phyloP scores from a whole-genome alignment of 352 stramenopile genomes.

The Phytopythium cucurbitacearum region DNA sequence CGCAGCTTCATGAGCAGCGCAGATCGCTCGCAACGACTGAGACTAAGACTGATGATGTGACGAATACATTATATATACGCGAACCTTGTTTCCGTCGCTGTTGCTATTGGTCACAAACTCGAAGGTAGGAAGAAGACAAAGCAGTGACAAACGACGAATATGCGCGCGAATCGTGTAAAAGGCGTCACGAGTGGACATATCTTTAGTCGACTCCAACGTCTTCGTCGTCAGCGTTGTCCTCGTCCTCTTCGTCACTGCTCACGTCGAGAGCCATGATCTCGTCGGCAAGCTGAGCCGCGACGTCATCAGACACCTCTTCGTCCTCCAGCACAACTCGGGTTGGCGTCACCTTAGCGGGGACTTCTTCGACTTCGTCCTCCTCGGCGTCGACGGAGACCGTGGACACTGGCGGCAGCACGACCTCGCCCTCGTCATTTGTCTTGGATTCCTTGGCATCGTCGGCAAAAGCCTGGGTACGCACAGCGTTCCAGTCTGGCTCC shows the following conservation, averaged over 20 bases:
- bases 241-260: slow-evolving; percentile 82
- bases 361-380: slow-evolving; percentile 13
- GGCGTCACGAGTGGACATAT: background rate
- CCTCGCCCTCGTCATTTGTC: slow-evolving; percentile 19
- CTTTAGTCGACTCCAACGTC: slow-evolving; percentile 47
- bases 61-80: too few species aligned
- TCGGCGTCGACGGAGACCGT: slow-evolving; percentile 9
- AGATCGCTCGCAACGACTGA: too few species aligned
- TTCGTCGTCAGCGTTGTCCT: slow-evolving; percentile 24
- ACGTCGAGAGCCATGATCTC: slow-evolving; percentile 77
- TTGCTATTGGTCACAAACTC: too few species aligned
- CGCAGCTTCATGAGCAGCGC: too few species aligned
- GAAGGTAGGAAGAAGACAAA: too few species aligned
- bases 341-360: slow-evolving; percentile 7
- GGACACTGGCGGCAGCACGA: slow-evolving; percentile 11
- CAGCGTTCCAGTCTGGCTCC: slow-evolving; percentile 77
- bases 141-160: too few species aligned
- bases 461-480: slow-evolving; percentile 63
- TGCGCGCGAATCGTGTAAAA: background rate
- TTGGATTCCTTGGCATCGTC: slow-evolving; percentile 38
- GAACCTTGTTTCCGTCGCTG: too few species aligned
- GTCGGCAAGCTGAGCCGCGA: slow-evolving; percentile 56
- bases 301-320: slow-evolving; percentile 64
- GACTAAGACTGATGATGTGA: too few species aligned
- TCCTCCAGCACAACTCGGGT: slow-evolving; percentile 27